Percentiles rank a stretch among this genome's conserved stretches.
These are phyloP conservation scores for Exophiala sp. DNA, from an alignment of 2,329 filamentous ascomycete species.

Conservation along the genomic window DNA sequence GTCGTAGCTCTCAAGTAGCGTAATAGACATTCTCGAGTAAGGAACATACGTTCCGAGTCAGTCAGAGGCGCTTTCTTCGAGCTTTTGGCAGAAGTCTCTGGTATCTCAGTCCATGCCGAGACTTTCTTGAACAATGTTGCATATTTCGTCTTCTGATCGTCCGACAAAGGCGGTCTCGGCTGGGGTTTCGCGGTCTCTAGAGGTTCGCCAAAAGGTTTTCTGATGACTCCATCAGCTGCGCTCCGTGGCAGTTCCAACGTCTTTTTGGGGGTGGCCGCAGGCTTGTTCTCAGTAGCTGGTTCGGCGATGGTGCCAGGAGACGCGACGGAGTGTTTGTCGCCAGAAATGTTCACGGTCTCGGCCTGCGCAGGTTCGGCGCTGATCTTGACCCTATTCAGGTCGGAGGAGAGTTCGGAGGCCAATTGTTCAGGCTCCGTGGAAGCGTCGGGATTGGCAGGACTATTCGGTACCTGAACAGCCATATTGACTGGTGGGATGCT, in stretches of 20 bases:
- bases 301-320: neutral
- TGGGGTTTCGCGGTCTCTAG: slow-evolving; percentile 53
- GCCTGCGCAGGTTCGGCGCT: slow-evolving; percentile 4
- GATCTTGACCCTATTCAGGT: slow-evolving; percentile 14
- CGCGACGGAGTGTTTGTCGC: neutral
- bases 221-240: slow-evolving; percentile 39
- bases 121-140: slow-evolving; percentile 65
- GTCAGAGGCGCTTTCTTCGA: slow-evolving; percentile 58
- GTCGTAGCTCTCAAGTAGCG: slow-evolving; percentile 91
- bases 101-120: slow-evolving; percentile 64
- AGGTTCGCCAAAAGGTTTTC: slow-evolving; percentile 56
- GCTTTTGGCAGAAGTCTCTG: slow-evolving; percentile 55
- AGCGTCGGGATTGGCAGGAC: slow-evolving; percentile 1
- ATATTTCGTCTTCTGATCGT: slow-evolving; percentile 79
- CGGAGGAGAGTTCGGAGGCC: slow-evolving; percentile 12
- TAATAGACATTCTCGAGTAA: slow-evolving; percentile 85
- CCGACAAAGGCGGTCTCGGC: slow-evolving; percentile 56
- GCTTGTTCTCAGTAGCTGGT: neutral
- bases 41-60: slow-evolving; percentile 78
- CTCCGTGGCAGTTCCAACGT: slow-evolving; percentile 34
- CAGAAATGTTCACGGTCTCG: neutral
- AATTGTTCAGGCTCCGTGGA: slow-evolving; percentile 22
- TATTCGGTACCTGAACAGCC: slow-evolving; percentile 12
- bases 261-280: neutral
- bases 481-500: slow-evolving; percentile 2